Evolutionary conservation across 164 flowering plant species (phyloP), one percentile per base, ranked within the genome.

Genomic region (Houttuynia cordata): DNA sequence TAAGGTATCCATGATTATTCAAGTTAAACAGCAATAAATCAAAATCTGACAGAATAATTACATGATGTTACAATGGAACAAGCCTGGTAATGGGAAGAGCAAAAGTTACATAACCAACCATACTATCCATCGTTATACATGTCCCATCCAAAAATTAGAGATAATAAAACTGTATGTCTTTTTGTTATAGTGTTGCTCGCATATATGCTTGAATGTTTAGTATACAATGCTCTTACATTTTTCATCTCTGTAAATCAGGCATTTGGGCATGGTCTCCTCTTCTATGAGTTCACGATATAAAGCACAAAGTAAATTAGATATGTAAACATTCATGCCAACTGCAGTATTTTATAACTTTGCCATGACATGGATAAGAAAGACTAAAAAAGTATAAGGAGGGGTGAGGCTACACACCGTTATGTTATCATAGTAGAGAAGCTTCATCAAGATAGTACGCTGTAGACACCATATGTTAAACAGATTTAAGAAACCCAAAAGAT

Each of bases 391-490:
- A 45, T 4, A 45, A 37, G 17, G 15, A 18, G 40, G 6, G 14
- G 21, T 34, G 40, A 49, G 1, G 41, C 42, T 40, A 24, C 81
- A 58, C 84, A 89, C 97, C 79, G 98, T 93, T 56, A 84, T 84
- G 69, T 90, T 92, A 54, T 89, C 94, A 61, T 87, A 78, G 67
- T 90, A 89, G 18, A 86, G 75, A 24, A 87, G 82, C 73, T 93
- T 90, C 98, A 90, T 90, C 88, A 87, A 56, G 60, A 93, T 82
- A 34, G 87, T 83, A 20, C 92, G 97, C 98, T 93, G 97, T 72
- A 74, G 79, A 18, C 53, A 62, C 14, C 9, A 53, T 25, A 34
- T 17, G 39, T 18, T 57, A 18, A 15, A 25, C n/a, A 10, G 9
- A 37, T 57, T 57, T 34, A 9, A 57, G 45, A 34, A 25, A 10